phyloP scores from a whole-genome alignment of 495 filamentous ascomycete genomes.

The Parathielavia appendiculata region DNA sequence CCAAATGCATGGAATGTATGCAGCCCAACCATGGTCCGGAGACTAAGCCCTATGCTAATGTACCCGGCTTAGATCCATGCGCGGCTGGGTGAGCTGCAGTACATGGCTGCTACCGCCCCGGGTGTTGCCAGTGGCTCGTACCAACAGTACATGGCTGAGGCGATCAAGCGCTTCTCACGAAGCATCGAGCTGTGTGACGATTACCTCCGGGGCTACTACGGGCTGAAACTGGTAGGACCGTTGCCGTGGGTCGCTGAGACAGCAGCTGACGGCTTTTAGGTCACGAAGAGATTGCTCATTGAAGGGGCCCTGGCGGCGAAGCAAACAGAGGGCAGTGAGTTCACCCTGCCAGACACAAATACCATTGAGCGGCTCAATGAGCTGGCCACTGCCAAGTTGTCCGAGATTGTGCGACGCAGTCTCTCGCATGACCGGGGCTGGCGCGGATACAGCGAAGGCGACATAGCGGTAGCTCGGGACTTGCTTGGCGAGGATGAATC shows the following conservation, averaged over 20 bases:
- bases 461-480: conserved; percentile 72
- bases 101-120: conserved; percentile 55
- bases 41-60: conserved; percentile 28
- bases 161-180: conserved; percentile 76
- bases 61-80: conserved; percentile 65
- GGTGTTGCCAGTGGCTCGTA: conserved; percentile 38
- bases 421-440: conserved; percentile 58
- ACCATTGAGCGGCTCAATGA: conserved; percentile 65
- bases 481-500: conserved; percentile 51
- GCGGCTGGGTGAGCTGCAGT: conserved; percentile 75
- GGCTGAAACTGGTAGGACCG: conserved; percentile 68
- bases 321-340: conserved; percentile 37
- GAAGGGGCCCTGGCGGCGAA: conserved; percentile 32
- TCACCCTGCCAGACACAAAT: conserved; percentile 41
- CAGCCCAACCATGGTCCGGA: conserved; percentile 17
- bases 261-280: conserved; percentile 30
- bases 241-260: neutral
- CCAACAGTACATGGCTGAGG: conserved; percentile 56
- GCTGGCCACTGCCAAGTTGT: conserved; percentile 66
- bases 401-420: conserved; percentile 64
- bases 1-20: conserved; percentile 94
- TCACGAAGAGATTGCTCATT: conserved; percentile 37
- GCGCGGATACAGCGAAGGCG: conserved; percentile 65
- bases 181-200: conserved; percentile 91
- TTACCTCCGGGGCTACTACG: conserved; percentile 89